phyloP scores from a whole-genome alignment of 345 rosid species.

The Salix dunnii region DNA sequence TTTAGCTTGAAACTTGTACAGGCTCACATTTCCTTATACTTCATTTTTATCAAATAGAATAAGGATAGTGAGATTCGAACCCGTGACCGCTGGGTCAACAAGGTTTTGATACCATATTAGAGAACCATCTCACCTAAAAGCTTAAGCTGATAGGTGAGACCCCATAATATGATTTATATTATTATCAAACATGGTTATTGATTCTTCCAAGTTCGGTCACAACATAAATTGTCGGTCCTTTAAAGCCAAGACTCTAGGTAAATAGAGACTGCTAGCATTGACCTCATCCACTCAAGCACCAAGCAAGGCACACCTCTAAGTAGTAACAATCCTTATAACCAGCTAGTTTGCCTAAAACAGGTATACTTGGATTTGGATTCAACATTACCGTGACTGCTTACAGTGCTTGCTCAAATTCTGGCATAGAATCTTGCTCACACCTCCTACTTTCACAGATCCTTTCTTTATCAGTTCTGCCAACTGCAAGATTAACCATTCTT shows the following conservation, averaged over 20 bases:
- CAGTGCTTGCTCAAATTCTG: constrained; percentile 79
- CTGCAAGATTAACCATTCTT: constrained; percentile 36
- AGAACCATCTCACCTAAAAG: too few species aligned
- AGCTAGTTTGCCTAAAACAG: not conserved
- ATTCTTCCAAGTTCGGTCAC: constrained; percentile 4
- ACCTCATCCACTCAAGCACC: not conserved
- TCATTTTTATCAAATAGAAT: too few species aligned
- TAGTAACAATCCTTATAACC: not conserved
- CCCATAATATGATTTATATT: too few species aligned
- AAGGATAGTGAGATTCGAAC: too few species aligned
- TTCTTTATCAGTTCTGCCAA: constrained; percentile 66
- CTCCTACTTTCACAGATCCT: constrained; percentile 68
- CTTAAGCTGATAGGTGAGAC: too few species aligned
- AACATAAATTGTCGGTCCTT: not conserved
- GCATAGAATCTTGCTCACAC: constrained; percentile 70
- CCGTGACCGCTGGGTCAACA: too few species aligned
- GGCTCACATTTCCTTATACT: too few species aligned
- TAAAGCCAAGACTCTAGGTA: not conserved
- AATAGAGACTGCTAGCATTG: not conserved
- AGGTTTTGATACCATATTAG: too few species aligned
- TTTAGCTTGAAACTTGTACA: too few species aligned
- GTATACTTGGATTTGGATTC: not conserved
- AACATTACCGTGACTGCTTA: constrained; percentile 48
- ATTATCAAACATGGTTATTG: too few species aligned
- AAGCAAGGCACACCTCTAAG: not conserved